These are phyloP conservation scores for Coemansia aciculifera DNA, from an alignment of 192 early-diverging fungal species.

Conservation along the genomic window DNA sequence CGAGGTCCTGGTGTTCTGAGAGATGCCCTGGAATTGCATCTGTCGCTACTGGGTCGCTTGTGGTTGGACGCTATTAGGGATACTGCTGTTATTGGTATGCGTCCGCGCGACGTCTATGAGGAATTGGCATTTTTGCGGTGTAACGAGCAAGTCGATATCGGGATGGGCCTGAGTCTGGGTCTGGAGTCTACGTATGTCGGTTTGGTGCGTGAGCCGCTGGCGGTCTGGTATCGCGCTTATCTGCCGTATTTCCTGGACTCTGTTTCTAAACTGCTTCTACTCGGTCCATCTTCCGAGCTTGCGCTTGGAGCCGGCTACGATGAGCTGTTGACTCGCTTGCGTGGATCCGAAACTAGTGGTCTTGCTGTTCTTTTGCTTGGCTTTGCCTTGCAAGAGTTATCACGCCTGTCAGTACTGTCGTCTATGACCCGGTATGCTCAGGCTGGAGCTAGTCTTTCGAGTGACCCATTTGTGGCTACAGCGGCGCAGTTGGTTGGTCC, in stretches of 20 bases:
- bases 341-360: not conserved
- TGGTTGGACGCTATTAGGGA: constrained; percentile 46
- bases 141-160: not conserved
- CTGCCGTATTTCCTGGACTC: constrained; percentile 26
- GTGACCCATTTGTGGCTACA: not conserved
- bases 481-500: not conserved
- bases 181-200: constrained; percentile 35
- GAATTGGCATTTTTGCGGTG: constrained; percentile 10
- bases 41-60: constrained; percentile 19
- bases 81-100: constrained; percentile 22
- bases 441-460: not conserved
- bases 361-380: constrained; percentile 16
- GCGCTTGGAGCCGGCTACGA: not conserved
- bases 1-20: not conserved
- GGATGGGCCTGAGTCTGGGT: constrained; percentile 32
- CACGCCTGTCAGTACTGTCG: not conserved
- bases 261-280: constrained; percentile 11
- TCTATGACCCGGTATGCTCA: not conserved
- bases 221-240: constrained; percentile 24
- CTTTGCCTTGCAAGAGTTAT: constrained; percentile 15
- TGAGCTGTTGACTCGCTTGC: constrained; percentile 3
- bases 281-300: not conserved
- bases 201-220: constrained; percentile 17
- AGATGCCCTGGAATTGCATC: constrained; percentile 25
- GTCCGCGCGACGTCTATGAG: constrained; percentile 11